Evolutionary conservation across 2,329 filamentous ascomycete genomes (phyloP).

Genomic region (Fusarium oxysporum): DNA sequence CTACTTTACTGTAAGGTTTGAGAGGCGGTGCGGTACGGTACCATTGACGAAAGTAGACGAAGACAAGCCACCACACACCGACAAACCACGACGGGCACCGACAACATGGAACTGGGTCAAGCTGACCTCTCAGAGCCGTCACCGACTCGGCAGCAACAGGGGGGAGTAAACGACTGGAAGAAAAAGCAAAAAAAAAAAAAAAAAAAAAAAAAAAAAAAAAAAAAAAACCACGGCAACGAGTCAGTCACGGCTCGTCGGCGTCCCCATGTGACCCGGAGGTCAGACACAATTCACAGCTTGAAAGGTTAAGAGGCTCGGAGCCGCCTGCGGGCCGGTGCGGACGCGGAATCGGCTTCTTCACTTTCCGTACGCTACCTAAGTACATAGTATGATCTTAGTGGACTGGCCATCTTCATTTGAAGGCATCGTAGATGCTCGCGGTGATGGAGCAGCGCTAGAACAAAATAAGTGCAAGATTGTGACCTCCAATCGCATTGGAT

Average conservation of each 20-base stretch:
- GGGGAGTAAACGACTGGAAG: neutral
- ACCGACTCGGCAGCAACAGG: slow-evolving; percentile 7
- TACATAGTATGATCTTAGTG: neutral
- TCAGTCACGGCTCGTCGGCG: slow-evolving; percentile 27
- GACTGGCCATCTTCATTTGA: neutral
- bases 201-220: slow-evolving; percentile 26
- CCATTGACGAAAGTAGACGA: neutral
- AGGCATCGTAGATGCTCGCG: slow-evolving; percentile 5
- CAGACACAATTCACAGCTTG: neutral
- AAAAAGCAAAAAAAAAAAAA: slow-evolving; percentile 21
- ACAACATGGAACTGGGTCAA: slow-evolving; percentile 49
- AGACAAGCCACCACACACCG: slow-evolving; percentile 36
- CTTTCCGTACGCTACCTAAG: slow-evolving; percentile 24
- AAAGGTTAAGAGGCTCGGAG: neutral
- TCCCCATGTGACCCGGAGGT: neutral
- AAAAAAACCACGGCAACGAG: slow-evolving; percentile 24
- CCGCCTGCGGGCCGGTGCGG: slow-evolving; percentile 40
- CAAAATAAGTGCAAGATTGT: neutral
- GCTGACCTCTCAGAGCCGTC: slow-evolving; percentile 34
- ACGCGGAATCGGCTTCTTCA: slow-evolving; percentile 39
- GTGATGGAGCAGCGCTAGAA: slow-evolving; percentile 11
- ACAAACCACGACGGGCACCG: slow-evolving; percentile 40
- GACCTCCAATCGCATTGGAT: neutral
- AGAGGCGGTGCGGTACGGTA: neutral
- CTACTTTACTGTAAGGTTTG: neutral